These are phyloP conservation scores for Blepharisma japonicum DNA, from an alignment of 73 alveolate species.

Conservation along the genomic window DNA sequence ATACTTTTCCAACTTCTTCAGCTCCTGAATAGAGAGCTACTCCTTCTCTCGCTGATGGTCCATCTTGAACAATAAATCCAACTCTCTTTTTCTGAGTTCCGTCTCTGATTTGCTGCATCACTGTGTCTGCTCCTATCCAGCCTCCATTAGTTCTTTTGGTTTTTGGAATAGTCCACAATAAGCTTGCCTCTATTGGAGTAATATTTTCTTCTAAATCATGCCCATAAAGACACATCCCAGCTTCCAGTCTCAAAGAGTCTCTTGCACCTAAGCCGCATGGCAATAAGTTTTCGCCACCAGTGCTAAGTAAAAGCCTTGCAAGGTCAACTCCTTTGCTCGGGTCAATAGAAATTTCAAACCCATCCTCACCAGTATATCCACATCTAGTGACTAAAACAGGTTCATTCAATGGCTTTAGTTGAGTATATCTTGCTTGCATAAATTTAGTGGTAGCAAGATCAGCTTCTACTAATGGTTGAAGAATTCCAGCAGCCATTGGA, in stretches of 20 bases:
- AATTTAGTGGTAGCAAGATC: constrained; percentile 45
- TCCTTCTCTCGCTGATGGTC: constrained; percentile 76
- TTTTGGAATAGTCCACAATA: constrained; percentile 80
- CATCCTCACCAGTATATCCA: constrained; percentile 98
- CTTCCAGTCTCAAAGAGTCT: constrained; percentile 89
- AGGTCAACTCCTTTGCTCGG: constrained; percentile 49
- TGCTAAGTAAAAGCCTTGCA: constrained; percentile 50
- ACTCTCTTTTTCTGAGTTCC: constrained; percentile 45
- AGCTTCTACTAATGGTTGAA: constrained; percentile 49
- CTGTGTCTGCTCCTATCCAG: constrained; percentile 55
- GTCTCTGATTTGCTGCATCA: constrained; percentile 49
- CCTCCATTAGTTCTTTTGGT: constrained; percentile 56
- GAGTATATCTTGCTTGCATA: constrained; percentile 44
- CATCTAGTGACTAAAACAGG: constrained; percentile 46
- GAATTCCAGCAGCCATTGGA: constrained; percentile 61
- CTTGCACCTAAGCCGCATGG: constrained; percentile 92
- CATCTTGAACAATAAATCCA: constrained; percentile 51
- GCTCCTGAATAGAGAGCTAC: constrained; percentile 55
- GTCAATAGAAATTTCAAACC: constrained; percentile 79
- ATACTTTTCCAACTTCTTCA: constrained; percentile 57
- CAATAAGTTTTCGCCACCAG: constrained; percentile 27
- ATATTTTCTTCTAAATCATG: constrained; percentile 62
- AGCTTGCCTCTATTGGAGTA: constrained; percentile 78
- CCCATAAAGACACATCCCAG: constrained; percentile 95
- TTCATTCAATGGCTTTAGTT: constrained; percentile 26